phyloP scores from a whole-genome alignment of 2,329 filamentous ascomycete species.

The Nemania sp. region DNA sequence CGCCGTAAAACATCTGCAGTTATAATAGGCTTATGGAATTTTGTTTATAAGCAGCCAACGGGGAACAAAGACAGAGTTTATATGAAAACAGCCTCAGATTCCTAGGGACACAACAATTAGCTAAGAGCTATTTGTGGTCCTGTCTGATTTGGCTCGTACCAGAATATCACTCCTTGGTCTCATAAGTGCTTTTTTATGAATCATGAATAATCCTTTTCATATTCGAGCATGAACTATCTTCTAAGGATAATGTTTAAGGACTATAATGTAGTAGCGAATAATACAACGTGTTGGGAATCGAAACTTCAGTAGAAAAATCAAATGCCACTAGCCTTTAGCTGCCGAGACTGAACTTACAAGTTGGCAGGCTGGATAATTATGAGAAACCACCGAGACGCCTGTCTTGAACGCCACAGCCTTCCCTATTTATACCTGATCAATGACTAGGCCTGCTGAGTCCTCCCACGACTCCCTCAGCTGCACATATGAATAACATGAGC shows the following conservation, averaged over 20 bases:
- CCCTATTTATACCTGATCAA: slow-evolving; percentile 11
- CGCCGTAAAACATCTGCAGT: too few relatives aligned
- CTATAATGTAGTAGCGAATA: not conserved
- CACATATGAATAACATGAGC: slow-evolving; percentile 14
- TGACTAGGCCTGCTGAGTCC: slow-evolving; percentile 12
- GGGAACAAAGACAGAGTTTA: too few relatives aligned
- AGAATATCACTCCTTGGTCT: too few relatives aligned
- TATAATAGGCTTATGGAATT: too few relatives aligned
- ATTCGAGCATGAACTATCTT: not conserved
- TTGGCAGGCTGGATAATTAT: not conserved
- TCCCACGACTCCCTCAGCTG: slow-evolving; percentile 12
- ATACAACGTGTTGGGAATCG: not conserved
- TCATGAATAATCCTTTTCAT: not conserved
- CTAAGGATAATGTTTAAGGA: not conserved
- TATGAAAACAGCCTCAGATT: too few relatives aligned
- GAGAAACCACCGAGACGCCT: slow-evolving; percentile 10
- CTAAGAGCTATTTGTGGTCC: too few relatives aligned
- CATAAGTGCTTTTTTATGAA: too few relatives aligned
- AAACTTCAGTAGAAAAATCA: slow-evolving; percentile 6
- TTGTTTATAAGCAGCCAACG: too few relatives aligned
- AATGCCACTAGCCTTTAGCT: slow-evolving; percentile 10
- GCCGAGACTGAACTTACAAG: slow-evolving; percentile 1
- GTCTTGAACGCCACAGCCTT: slow-evolving; percentile 22
- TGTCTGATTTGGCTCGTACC: too few relatives aligned
- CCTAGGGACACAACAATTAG: too few relatives aligned